These are phyloP conservation scores for Tilletia setariae DNA, from an alignment of 1,284 basidiomycete genomes.

Conservation along the genomic window DNA sequence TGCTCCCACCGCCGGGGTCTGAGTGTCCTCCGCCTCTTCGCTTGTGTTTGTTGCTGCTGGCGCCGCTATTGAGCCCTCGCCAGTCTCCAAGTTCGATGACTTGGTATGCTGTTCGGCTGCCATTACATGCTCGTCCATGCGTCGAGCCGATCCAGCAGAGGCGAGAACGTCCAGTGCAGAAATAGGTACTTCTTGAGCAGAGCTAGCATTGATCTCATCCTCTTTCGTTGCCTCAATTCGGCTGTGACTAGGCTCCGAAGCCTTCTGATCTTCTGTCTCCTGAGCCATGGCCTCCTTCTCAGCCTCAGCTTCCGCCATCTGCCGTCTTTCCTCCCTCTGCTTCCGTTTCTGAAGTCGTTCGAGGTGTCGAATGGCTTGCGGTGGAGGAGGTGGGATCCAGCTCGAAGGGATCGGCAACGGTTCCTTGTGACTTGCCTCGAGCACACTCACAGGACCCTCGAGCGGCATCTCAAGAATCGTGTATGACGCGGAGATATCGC, in stretches of 20 bases:
- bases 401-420: background rate
- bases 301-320: background rate
- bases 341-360: background rate
- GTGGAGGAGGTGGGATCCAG: slow-evolving; percentile 12
- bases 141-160: background rate
- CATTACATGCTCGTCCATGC: too few relatives aligned
- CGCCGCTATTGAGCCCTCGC: too few relatives aligned
- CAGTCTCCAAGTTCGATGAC: too few relatives aligned
- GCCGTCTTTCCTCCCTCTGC: background rate
- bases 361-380: background rate
- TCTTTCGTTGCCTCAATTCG: too few relatives aligned
- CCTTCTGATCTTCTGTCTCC: too few relatives aligned
- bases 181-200: background rate
- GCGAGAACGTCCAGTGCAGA: background rate
- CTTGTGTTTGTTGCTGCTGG: too few relatives aligned
- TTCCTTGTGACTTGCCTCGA: background rate
- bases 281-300: background rate
- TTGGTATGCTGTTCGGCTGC: too few relatives aligned
- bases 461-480: slow-evolving; percentile 8
- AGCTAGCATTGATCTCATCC: background rate
- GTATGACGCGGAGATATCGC: background rate
- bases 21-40: too few relatives aligned
- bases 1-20: too few relatives aligned
- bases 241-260: too few relatives aligned
- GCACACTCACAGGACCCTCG: background rate